Evolutionary conservation across 1,139 yeast species (phyloP), one percentile per base, ranked within the genome.

Genomic region (Saccharomyces hybrid): DNA sequence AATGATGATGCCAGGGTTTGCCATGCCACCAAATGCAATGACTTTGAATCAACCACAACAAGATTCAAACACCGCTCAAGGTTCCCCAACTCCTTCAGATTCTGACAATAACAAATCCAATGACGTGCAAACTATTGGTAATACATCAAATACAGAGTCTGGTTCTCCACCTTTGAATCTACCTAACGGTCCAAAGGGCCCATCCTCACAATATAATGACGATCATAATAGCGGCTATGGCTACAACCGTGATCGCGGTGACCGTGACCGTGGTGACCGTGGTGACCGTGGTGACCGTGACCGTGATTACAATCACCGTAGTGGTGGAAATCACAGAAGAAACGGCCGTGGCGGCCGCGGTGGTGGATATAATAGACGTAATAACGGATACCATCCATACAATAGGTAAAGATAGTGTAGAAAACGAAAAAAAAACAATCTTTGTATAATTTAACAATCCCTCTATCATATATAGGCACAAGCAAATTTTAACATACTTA

Each of bases 1-100:
- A 56, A 69, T 79, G 79, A 54, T 79, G 75, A 54, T 80, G 80
- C 82, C 82, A 16, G 75, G 78, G 60, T 85, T 81, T 65, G 81
- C 76, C 63, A 81, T 77, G 67, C 72, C 70, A 49, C 71, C 66
- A 14, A 64, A 58, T 62, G 66, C 65, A 60, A 57, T 47, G 12
- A 19, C 31, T 7, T 47, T 47, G 50, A 48, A 48, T 19, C 50
- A 26, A 19, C 51, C 34, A 32, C 52, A 44, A 14, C 27, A 42
- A 27, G 51, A 52, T 19, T 19, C 44, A 38, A 19, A 4, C 19
- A 19, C 24, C 5, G 21, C 44, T 9, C 44, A 38, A 38, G 44
- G 44, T 19, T 38, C 44, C 44, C 44, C 44, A 16, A 11, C 44
- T 4, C 44, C 44, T 38, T 38, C 44, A 4, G 44, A 38, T 16